phyloP scores from a whole-genome alignment of 306 rosid species.

The Vigna trinervia region DNA sequence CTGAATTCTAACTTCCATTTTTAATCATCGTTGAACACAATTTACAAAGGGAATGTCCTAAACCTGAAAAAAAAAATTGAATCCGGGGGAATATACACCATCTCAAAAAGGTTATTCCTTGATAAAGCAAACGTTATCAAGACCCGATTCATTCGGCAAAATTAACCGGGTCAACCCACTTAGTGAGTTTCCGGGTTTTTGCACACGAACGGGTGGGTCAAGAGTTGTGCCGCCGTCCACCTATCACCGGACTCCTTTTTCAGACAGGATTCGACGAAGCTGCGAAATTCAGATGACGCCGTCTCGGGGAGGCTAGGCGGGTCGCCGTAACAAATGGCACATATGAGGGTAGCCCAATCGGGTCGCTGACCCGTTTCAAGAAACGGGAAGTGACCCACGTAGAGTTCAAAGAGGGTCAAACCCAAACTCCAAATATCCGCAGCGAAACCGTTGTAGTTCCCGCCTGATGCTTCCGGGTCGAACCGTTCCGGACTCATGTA shows the following conservation, averaged over 20 bases:
- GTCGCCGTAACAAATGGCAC: conserved; percentile 86
- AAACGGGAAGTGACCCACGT: conserved; percentile 87
- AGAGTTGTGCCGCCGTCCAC: conserved; percentile 74
- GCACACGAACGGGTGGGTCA: conserved; percentile 73
- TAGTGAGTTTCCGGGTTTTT: conserved; percentile 27
- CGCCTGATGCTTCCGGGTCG: conserved; percentile 84
- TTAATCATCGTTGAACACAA: not conserved
- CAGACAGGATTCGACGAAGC: conserved; percentile 73
- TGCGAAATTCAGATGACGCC: conserved; percentile 62
- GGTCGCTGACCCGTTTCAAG: conserved; percentile 88
- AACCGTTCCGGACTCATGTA: conserved; percentile 98
- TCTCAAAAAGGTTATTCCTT: not conserved
- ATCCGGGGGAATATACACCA: conserved; percentile 42
- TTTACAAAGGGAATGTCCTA: conserved; percentile 34
- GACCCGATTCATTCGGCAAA: not conserved
- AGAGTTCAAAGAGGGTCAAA: conserved; percentile 80
- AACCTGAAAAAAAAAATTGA: not conserved
- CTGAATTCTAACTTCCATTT: not conserved
- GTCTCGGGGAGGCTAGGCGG: conserved; percentile 73
- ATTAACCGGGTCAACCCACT: not conserved
- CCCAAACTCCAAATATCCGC: conserved; percentile 96
- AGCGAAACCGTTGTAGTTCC: conserved; percentile 80
- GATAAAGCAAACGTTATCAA: not conserved
- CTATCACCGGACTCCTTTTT: conserved; percentile 82
- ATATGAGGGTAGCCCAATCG: conserved; percentile 91